Evolutionary conservation across 345 rosid genomes (phyloP), one percentile per base, ranked within the genome.

Genomic region (Brassica juncea): DNA sequence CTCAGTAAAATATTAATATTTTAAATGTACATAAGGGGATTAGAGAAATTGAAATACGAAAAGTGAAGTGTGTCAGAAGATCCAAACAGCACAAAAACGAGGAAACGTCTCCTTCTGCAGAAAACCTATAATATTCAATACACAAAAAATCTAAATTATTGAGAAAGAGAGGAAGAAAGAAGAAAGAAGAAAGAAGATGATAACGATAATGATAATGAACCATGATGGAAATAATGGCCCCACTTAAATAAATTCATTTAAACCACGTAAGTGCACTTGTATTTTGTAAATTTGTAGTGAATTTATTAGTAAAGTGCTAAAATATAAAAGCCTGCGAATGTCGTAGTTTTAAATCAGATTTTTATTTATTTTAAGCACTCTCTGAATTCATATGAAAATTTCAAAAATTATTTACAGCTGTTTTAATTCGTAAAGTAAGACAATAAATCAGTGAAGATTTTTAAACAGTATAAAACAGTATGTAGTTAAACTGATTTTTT

Each of bases 61-160:
- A 77, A 77, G 78, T 72, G 66, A 75, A 78, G 64, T 78, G 86
- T 87, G 88, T 85, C 88, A 86, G 88, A 84, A 82, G 84, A 86
- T 84, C 82, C 88, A 85, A 88, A 84, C 92, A 86, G 86, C 85
- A 81, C 92, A 84, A 84, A 84, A 87, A 85, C 91, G 89, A 91
- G 94, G 93, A 88, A 94, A 89, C 86, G 89, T 92, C 93, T 85
- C 70, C 92, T 88, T 89, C 92, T 83, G 70, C 75, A 70, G 80
- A 82, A 81, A 76, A 77, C 80, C 82, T 72, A 71, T 67, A 49
- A 66, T 76, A 81, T 81, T 76, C 68, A 81, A 77, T 74, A 70
- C 74, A 75, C 11, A 78, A 80, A 82, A 82, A 78, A 32, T 57
- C 82, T 55, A 74, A 52, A 75, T 75, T 30, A 80, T 70, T 80